phyloP scores from a whole-genome alignment of 768 basidiomycete species.

The Suillus discolor region DNA sequence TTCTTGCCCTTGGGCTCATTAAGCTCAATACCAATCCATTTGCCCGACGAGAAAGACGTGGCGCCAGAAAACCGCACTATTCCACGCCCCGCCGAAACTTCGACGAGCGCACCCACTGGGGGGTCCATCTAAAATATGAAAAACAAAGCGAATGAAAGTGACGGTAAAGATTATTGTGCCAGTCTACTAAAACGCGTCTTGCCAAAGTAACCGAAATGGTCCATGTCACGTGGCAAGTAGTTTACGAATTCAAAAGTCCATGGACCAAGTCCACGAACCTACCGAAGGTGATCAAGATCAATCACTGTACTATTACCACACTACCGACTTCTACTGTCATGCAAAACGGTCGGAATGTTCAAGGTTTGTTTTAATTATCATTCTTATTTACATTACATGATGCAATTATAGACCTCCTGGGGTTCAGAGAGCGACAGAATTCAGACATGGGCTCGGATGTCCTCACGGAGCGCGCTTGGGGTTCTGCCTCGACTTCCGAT shows the following conservation, averaged over 20 bases:
- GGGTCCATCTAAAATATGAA: conserved; percentile 34
- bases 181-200: conserved; percentile 1
- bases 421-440: conserved; percentile 18
- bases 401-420: conserved; percentile 23
- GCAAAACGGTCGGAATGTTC: conserved; percentile 33
- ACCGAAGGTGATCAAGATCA: neutral
- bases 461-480: conserved; percentile 54
- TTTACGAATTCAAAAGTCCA: neutral
- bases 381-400: conserved; percentile 12
- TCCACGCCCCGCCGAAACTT: conserved; percentile 80
- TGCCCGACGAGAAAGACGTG: conserved; percentile 84
- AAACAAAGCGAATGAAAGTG: neutral
- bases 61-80: conserved; percentile 83
- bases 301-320: neutral
- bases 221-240: neutral
- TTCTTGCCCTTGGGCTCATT: conserved; percentile 89
- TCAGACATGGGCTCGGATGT: conserved; percentile 51
- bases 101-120: conserved; percentile 73
- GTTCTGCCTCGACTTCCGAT: conserved; percentile 51
- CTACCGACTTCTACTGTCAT: conserved; percentile 12
- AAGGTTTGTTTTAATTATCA: conserved; percentile 20
- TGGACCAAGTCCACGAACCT: neutral
- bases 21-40: conserved; percentile 95
- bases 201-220: neutral
- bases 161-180: neutral